Evolutionary conservation across 192 early-diverging fungal species (phyloP), one percentile per base, ranked within the genome.

Genomic region (Umbelopsis vinacea): DNA sequence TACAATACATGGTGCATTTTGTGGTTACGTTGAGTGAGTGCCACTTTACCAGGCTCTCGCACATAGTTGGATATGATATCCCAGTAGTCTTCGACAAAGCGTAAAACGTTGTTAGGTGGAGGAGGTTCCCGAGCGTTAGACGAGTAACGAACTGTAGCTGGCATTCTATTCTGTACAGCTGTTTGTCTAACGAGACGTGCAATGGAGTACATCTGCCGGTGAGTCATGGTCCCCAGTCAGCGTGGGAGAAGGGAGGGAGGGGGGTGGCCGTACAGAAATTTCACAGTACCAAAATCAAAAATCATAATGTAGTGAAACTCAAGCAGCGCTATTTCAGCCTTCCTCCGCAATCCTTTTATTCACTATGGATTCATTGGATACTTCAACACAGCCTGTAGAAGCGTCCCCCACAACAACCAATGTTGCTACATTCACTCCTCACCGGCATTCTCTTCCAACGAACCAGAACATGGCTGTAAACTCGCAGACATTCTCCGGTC

Each of bases 21-120:
- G 76, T 74, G 52, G 40, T 43, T 43, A 43, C 11, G 40, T 43
- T 68, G 70, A 54, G 75, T 76, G 21, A 74, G 72, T 1, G 78
- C 26, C 57, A 77, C 21, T 71, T 74, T 60, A 15, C 82, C 82
- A 19, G 82, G 82, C 38, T 83, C 82, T 7, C 76, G 68, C 33
- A 83, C 79, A 29, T 83, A 79, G 29, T 74, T 76, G 15, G 79
- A 74, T 52, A 83, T 80, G 45, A 78, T 77, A 35, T 74, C 73
- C 82, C 82, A 83, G 33, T 83, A 83, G 29, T 77, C 79, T 26
- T 80, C 76, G 1, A 83, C 82, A 24, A 63, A 63, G 14, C 57
- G 26, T 17, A 63, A 35, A 19, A 63, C 57, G 57, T 63, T 63
- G 33, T 29, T 63, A 17, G 57, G 57, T 6, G 74, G 70, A 4